These are phyloP conservation scores for Micractinium sp. DNA, from an alignment of 139 green algal species.

Conservation along the genomic window DNA sequence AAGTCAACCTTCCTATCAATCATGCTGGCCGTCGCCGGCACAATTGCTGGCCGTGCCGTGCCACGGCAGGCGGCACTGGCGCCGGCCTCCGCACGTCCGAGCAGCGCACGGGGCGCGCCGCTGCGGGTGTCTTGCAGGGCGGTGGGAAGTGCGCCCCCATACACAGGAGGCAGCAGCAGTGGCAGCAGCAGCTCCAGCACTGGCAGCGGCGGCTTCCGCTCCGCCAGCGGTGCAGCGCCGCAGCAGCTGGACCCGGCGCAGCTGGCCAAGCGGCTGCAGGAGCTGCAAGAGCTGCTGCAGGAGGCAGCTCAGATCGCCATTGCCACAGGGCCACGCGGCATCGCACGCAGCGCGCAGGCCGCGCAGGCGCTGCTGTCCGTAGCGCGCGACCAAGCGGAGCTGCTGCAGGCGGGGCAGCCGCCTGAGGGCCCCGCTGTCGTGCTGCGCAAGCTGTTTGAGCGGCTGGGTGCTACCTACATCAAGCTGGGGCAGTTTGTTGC, in stretches of 20 bases:
- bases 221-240: neutral
- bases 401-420: slow-evolving; percentile 15
- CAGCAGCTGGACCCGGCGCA: neutral
- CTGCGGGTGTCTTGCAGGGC: neutral
- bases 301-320: slow-evolving; percentile 60
- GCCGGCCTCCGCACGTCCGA: neutral
- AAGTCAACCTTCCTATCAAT: too few relatives aligned
- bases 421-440: slow-evolving; percentile 31
- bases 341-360: slow-evolving; percentile 67
- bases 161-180: neutral
- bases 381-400: slow-evolving; percentile 46
- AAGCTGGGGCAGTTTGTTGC: slow-evolving; percentile 96
- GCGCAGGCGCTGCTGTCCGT: slow-evolving; percentile 54
- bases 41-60: too few relatives aligned
- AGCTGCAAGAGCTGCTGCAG: slow-evolving; percentile 63
- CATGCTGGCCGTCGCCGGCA: too few relatives aligned
- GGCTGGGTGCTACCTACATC: slow-evolving; percentile 94
- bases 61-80: neutral
- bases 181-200: neutral
- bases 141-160: neutral
- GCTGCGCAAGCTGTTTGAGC: slow-evolving; percentile 90
- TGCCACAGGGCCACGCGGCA: slow-evolving; percentile 58
- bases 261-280: slow-evolving; percentile 5
- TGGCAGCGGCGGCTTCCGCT: neutral
- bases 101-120: neutral